These are phyloP conservation scores for Hirschfeldia incana DNA, from an alignment of 345 rosid genomes.

Conservation along the genomic window DNA sequence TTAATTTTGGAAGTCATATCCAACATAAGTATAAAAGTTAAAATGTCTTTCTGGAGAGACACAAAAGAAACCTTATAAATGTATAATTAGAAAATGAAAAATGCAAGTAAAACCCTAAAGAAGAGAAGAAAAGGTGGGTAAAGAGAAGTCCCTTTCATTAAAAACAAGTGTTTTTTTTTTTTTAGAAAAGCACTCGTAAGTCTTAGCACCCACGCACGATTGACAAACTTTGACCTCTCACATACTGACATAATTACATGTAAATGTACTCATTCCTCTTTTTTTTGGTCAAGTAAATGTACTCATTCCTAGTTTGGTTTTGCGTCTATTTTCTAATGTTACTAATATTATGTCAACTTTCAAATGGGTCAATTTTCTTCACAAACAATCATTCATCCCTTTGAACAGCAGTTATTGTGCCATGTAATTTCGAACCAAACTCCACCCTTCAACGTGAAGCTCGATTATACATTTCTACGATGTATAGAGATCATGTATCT, in stretches of 20 bases:
- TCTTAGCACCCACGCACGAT: slow-evolving; percentile 40
- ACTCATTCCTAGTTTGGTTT: slow-evolving; percentile 13
- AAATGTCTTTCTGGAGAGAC: slow-evolving; percentile 4
- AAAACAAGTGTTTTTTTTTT: slow-evolving; percentile 24
- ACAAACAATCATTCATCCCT: slow-evolving; percentile 26
- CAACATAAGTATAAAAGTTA: slow-evolving; percentile 5
- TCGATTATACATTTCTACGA: slow-evolving; percentile 4
- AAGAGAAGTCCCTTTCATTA: slow-evolving; percentile 25
- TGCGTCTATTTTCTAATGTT: slow-evolving; percentile 17
- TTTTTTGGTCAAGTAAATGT: not conserved
- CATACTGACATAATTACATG: slow-evolving; percentile 15
- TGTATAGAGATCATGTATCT: not conserved
- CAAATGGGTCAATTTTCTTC: slow-evolving; percentile 28
- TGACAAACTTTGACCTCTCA: slow-evolving; percentile 43
- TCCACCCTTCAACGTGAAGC: slow-evolving; percentile 13
- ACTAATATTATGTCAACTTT: slow-evolving; percentile 4
- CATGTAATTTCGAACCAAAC: slow-evolving; percentile 22
- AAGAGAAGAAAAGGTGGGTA: slow-evolving; percentile 21
- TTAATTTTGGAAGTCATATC: not conserved
- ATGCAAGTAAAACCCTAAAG: slow-evolving; percentile 40
- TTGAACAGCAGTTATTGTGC: slow-evolving; percentile 24
- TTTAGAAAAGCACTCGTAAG: slow-evolving; percentile 26
- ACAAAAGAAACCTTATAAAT: not conserved
- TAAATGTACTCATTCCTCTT: slow-evolving; percentile 20
- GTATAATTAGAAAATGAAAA: slow-evolving; percentile 20